A percentile compares a stretch with the other conserved stretches of the same genome.
Evolutionary conservation across 257 asterid genomes (phyloP).

Genomic region (Solanum sparsipilum): DNA sequence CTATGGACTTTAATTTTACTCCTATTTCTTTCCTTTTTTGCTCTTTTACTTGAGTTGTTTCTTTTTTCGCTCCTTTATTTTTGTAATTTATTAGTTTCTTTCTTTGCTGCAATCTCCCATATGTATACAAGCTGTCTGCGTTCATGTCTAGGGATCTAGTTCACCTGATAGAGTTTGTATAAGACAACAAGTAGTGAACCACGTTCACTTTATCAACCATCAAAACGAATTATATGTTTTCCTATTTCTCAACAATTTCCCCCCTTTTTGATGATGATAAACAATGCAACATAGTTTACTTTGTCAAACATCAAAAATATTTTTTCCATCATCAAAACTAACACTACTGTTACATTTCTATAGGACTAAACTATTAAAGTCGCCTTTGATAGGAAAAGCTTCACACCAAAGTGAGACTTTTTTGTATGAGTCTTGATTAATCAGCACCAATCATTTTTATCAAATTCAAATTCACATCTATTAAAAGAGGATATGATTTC

Average conservation of each 20-base stretch:
- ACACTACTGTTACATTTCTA: not conserved
- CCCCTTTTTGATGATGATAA: not conserved
- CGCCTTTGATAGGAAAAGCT: not conserved
- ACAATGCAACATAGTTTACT: not conserved
- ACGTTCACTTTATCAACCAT: too few relatives aligned
- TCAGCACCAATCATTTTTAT: not conserved
- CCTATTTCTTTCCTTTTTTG: too few relatives aligned
- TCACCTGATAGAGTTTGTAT: rapidly evolving
- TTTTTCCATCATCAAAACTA: too few relatives aligned
- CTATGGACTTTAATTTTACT: too few relatives aligned
- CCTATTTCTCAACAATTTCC: too few relatives aligned
- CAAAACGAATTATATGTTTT: not conserved
- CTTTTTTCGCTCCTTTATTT: not conserved
- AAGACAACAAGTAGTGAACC: not conserved
- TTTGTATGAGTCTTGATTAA: not conserved
- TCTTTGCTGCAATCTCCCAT: not conserved
- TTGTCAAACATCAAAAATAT: not conserved
- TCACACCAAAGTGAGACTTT: not conserved
- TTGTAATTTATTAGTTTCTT: too few relatives aligned
- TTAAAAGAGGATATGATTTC: not conserved
- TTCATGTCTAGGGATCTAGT: not conserved
- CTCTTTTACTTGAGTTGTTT: too few relatives aligned
- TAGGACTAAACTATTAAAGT: not conserved
- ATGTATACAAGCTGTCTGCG: rapidly evolving
- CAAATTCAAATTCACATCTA: not conserved